phyloP scores from a whole-genome alignment of 2,329 filamentous ascomycete species.

The Uncinocarpus reesii region DNA sequence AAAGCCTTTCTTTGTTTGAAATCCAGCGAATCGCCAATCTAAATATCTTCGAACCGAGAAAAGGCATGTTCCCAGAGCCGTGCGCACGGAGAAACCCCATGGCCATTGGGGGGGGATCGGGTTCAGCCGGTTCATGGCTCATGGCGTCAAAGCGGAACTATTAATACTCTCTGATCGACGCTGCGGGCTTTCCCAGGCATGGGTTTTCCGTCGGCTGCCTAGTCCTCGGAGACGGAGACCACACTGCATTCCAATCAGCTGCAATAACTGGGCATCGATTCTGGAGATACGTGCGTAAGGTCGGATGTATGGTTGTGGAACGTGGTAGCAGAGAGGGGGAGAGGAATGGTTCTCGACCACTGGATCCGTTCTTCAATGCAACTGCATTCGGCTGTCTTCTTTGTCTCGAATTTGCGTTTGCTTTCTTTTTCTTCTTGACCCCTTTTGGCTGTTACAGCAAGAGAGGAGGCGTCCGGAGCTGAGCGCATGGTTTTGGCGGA shows the following conservation, averaged over 20 bases:
- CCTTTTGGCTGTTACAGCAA: neutral
- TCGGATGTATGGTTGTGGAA: neutral
- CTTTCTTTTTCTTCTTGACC: conserved; percentile 1
- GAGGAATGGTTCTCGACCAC: neutral
- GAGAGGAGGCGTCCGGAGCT: neutral
- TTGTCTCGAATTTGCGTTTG: conserved; percentile 9
- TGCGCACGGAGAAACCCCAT: neutral
- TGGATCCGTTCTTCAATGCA: conserved; percentile 1
- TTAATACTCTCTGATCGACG: neutral
- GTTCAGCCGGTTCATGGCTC: neutral
- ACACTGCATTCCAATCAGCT: neutral
- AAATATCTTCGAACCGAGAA: neutral
- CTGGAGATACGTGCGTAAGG: too few species aligned
- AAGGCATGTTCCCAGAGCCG: neutral
- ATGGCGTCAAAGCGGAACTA: neutral
- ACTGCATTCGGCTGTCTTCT: conserved; percentile 9
- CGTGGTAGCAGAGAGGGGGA: conserved; percentile 4
- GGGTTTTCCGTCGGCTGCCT: neutral
- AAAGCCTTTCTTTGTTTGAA: conserved; percentile 8
- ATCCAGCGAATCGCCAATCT: neutral
- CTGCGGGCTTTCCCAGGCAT: conserved; percentile 1
- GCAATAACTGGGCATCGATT: neutral
- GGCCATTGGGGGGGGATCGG: neutral
- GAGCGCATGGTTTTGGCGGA: neutral
- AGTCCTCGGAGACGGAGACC: neutral